These are phyloP conservation scores for Cutaneotrichosporon sp. DNA, from an alignment of 1,284 basidiomycete species.

Conservation along the genomic window DNA sequence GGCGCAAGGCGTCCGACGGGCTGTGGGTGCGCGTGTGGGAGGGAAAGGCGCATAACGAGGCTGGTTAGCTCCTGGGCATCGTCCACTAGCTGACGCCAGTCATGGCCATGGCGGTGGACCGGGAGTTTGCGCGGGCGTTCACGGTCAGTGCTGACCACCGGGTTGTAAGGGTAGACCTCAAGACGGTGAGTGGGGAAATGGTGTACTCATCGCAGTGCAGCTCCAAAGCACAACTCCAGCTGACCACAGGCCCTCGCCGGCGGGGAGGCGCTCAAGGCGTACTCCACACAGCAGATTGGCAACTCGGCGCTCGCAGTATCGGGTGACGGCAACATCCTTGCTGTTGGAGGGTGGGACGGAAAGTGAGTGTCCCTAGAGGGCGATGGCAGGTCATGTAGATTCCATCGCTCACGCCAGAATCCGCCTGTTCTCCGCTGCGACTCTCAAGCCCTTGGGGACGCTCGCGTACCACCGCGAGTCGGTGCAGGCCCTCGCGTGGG, in stretches of 20 bases:
- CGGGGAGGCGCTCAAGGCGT: slow-evolving; percentile 18
- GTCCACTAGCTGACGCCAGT: slow-evolving; percentile 58
- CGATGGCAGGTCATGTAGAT: background rate
- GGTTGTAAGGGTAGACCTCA: slow-evolving; percentile 63
- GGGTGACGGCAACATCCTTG: slow-evolving; percentile 72
- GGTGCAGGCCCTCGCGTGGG: slow-evolving; percentile 69
- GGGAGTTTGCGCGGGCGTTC: slow-evolving; percentile 63
- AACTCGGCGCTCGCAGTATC: slow-evolving; percentile 71
- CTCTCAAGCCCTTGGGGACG: slow-evolving; percentile 74
- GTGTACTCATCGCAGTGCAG: too few relatives aligned
- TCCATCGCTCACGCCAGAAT: slow-evolving; percentile 58
- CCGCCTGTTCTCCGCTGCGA: slow-evolving; percentile 72
- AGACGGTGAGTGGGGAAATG: slow-evolving; percentile 4
- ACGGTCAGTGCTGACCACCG: slow-evolving; percentile 83
- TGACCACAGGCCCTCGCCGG: slow-evolving; percentile 12
- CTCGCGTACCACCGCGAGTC: slow-evolving; percentile 74
- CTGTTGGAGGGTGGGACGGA: slow-evolving; percentile 86
- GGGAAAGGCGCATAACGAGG: slow-evolving; percentile 71
- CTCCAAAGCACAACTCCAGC: too few relatives aligned
- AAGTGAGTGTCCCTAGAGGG: slow-evolving; percentile 58
- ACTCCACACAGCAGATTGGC: slow-evolving; percentile 71
- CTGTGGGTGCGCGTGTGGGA: slow-evolving; percentile 75
- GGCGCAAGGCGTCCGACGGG: slow-evolving; percentile 19
- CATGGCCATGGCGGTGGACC: slow-evolving; percentile 77
- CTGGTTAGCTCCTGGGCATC: slow-evolving; percentile 61